A percentile compares a stretch with the other conserved stretches of the same genome.
These are phyloP conservation scores for Coix lacrymajobi DNA, from an alignment of 176 grass and related monocot genomes.

Conservation along the genomic window DNA sequence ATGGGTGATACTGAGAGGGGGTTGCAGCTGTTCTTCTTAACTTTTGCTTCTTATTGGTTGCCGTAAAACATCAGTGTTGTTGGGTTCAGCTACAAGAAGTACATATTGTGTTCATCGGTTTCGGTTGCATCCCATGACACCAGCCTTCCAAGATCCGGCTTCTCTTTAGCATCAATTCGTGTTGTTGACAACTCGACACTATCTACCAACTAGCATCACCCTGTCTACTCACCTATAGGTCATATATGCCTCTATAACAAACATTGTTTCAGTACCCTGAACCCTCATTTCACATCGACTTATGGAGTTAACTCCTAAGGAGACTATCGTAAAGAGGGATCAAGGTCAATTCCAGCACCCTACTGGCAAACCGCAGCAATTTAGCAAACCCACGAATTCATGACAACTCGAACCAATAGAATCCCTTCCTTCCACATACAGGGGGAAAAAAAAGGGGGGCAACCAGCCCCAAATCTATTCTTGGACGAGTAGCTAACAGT, in stretches of 20 bases:
- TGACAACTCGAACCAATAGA: neutral
- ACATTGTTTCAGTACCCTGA: neutral
- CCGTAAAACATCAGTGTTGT: neutral
- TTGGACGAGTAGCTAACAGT: neutral
- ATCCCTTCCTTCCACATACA: neutral
- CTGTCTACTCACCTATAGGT: neutral
- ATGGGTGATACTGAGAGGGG: neutral
- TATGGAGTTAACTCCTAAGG: neutral
- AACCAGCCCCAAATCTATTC: neutral
- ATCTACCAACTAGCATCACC: neutral
- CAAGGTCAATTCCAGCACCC: neutral
- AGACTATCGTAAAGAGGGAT: neutral
- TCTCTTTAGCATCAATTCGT: neutral
- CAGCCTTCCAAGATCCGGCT: conserved; percentile 10
- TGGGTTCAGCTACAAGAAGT: neutral
- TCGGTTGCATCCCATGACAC: neutral
- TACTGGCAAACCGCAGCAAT: neutral
- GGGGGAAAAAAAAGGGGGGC: neutral
- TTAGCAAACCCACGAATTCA: neutral
- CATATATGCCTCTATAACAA: neutral
- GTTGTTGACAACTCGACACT: neutral
- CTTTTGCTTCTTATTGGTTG: neutral
- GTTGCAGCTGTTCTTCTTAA: neutral
- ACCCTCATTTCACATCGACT: neutral
- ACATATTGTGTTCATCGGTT: neutral